Percentiles rank a stretch among this genome's conserved stretches.
These are phyloP conservation scores for Vanrija pseudolonga DNA, from an alignment of 1,284 basidiomycete species.

Conservation along the genomic window DNA sequence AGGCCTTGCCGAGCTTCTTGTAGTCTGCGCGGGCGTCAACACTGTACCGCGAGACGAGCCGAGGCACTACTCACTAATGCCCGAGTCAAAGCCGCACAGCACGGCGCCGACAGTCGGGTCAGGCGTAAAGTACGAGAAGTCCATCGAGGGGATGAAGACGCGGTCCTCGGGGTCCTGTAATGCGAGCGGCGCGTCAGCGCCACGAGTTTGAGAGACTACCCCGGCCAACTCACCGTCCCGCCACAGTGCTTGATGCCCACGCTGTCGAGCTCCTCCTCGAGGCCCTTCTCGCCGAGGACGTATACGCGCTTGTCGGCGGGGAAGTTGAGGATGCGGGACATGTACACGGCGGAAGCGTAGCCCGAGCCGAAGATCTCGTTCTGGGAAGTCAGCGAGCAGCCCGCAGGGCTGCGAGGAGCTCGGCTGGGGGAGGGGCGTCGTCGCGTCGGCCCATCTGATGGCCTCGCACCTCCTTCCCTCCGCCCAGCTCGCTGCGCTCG, in stretches of 20 bases:
- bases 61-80: constrained; percentile 37
- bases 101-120: constrained; percentile 85
- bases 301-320: constrained; percentile 92
- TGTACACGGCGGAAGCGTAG: constrained; percentile 87
- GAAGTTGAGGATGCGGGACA: constrained; percentile 82
- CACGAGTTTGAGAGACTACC: too few species aligned
- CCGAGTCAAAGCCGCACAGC: constrained; percentile 71
- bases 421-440: too few species aligned
- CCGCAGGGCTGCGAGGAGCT: too few species aligned
- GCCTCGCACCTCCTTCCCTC: too few species aligned
- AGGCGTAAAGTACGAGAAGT: constrained; percentile 63
- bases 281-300: constrained; percentile 85
- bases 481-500: too few species aligned
- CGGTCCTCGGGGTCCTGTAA: constrained; percentile 79
- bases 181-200: neutral
- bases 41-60: neutral
- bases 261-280: constrained; percentile 85
- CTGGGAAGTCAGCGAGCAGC: constrained; percentile 49
- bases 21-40: constrained; percentile 62
- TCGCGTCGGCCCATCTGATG: too few species aligned
- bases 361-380: constrained; percentile 95
- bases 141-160: constrained; percentile 66
- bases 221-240: too few species aligned
- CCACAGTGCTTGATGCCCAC: constrained; percentile 79
- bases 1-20: constrained; percentile 89